Conservation (phyloP, 192 early-diverging fungal species). For the Rhizoclosmatium globosum region DNA sequence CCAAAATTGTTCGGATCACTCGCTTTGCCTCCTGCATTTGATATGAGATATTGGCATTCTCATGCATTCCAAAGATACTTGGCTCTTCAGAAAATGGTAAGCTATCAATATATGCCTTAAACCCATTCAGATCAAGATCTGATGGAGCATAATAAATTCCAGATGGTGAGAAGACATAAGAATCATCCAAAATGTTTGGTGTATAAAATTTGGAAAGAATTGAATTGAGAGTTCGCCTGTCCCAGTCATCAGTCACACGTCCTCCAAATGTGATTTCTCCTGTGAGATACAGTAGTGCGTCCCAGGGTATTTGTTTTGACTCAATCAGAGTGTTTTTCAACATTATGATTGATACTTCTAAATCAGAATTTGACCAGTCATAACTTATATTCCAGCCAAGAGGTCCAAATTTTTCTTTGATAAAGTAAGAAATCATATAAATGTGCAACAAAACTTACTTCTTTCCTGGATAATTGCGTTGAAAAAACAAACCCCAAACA, state of each 20-base stretch:
- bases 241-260: constrained; percentile 72
- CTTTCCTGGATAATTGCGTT: constrained; percentile 72
- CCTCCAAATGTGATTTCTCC: constrained; percentile 73
- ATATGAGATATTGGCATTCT: constrained; percentile 72
- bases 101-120: constrained; percentile 61
- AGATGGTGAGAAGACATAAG: constrained; percentile 63
- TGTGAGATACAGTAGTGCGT: constrained; percentile 64
- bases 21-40: constrained; percentile 67
- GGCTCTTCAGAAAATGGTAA: constrained; percentile 68
- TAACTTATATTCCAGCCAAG: constrained; percentile 71
- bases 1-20: constrained; percentile 62
- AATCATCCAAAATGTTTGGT: constrained; percentile 60
- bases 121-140: constrained; percentile 56
- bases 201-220: constrained; percentile 62
- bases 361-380: constrained; percentile 67
- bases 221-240: constrained; percentile 62
- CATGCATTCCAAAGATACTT: constrained; percentile 72
- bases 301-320: constrained; percentile 63
- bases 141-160: constrained; percentile 66
- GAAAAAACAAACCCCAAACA: constrained; percentile 72
- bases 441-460: constrained; percentile 28
- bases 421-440: too few relatives aligned
- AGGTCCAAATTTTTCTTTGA: constrained; percentile 64
- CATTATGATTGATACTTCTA: constrained; percentile 62
- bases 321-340: constrained; percentile 62